phyloP scores from a whole-genome alignment of 2,329 filamentous ascomycete species.

The Trichoderma arundinaceum region DNA sequence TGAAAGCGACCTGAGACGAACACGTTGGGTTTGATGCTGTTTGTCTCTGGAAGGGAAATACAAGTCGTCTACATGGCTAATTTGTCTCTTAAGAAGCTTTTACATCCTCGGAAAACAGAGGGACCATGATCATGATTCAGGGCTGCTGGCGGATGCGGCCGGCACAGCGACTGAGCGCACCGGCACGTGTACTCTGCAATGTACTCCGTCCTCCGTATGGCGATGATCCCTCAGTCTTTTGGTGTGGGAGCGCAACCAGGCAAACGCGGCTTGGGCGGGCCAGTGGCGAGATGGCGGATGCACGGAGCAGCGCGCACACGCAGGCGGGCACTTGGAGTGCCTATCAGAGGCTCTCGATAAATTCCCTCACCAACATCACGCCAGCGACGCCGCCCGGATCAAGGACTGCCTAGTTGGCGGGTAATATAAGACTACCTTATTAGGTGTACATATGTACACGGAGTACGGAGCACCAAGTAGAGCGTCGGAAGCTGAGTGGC shows the following conservation, averaged over 20 bases:
- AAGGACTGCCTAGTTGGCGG: not conserved
- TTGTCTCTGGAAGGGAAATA: too few relatives aligned
- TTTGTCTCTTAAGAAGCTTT: too few relatives aligned
- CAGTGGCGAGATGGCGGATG: conserved; percentile 28
- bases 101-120: too few relatives aligned
- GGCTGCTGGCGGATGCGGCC: not conserved
- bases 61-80: too few relatives aligned
- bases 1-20: not conserved
- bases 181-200: too few relatives aligned
- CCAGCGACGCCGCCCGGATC: not conserved
- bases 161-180: too few relatives aligned
- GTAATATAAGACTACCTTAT: not conserved
- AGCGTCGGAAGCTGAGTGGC: conserved; percentile 17
- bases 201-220: too few relatives aligned
- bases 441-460: too few relatives aligned
- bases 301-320: conserved; percentile 18
- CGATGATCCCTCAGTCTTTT: not conserved
- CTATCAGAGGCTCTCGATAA: conserved; percentile 13
- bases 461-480: not conserved
- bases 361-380: conserved; percentile 19
- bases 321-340: not conserved
- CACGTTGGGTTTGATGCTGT: too few relatives aligned
- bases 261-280: conserved; percentile 27
- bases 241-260: conserved; percentile 24
- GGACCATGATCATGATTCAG: not conserved